These are phyloP conservation scores for Raffaelea ambrosiae DNA, from an alignment of 2,329 filamentous ascomycete species.

Conservation along the genomic window DNA sequence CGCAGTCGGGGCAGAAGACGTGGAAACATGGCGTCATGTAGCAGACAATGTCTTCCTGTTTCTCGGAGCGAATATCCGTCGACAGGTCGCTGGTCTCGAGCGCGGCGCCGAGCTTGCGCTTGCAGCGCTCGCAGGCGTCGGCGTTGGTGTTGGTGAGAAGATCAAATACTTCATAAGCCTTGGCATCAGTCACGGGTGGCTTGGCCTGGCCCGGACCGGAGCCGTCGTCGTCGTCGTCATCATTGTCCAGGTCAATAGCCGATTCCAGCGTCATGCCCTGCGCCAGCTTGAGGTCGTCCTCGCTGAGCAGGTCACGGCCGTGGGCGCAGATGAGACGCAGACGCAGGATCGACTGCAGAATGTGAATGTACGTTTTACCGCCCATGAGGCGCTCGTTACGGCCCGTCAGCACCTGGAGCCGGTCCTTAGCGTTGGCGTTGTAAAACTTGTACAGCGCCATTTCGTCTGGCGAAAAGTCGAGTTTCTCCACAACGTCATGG, in stretches of 20 bases:
- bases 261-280: conserved; percentile 76
- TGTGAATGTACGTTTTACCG: conserved; percentile 86
- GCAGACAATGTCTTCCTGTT: conserved; percentile 58
- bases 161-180: conserved; percentile 78
- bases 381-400: conserved; percentile 59
- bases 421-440: conserved; percentile 67
- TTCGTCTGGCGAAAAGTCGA: conserved; percentile 72
- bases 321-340: conserved; percentile 88
- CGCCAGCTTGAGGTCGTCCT: conserved; percentile 71
- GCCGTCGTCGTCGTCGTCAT: conserved; percentile 52
- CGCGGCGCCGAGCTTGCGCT: conserved; percentile 47
- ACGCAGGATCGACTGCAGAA: conserved; percentile 82
- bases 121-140: conserved; percentile 65
- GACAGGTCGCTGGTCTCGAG: conserved; percentile 23
- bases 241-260: conserved; percentile 84
- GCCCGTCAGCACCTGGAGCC: conserved; percentile 66
- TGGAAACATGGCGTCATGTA: conserved; percentile 85
- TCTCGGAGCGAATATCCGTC: conserved; percentile 45
- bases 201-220: conserved; percentile 29
- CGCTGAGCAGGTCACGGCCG: conserved; percentile 80
- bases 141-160: conserved; percentile 75
- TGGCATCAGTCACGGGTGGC: conserved; percentile 53
- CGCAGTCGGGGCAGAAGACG: conserved; percentile 69
- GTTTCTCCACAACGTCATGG: conserved; percentile 60
- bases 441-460: conserved; percentile 75